A percentile compares a stretch with the other conserved stretches of the same genome.
Conservation (phyloP, 2,329 filamentous ascomycete genomes). For the Fusarium decemcellulare region DNA sequence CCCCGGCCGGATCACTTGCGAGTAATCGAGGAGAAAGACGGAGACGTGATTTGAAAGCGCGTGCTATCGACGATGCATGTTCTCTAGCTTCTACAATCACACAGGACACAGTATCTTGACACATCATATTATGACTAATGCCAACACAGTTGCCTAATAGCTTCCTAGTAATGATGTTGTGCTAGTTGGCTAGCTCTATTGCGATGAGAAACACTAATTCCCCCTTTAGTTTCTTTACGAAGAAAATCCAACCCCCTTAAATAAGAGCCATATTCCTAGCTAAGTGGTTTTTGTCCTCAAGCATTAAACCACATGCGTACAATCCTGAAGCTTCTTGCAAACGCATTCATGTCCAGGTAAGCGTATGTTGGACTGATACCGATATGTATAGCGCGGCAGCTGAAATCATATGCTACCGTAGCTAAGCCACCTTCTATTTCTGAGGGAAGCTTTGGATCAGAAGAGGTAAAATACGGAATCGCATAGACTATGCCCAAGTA, state of each 20-base stretch:
- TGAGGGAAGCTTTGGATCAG: background rate
- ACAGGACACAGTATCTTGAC: background rate
- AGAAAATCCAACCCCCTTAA: background rate
- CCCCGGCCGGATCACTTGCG: too few relatives aligned
- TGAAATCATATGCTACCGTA: slow-evolving; percentile 1
- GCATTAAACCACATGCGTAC: slow-evolving; percentile 1
- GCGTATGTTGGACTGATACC: slow-evolving; percentile 3
- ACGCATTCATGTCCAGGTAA: background rate
- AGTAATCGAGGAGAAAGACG: too few relatives aligned
- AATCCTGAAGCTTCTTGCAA: background rate
- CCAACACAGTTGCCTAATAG: background rate
- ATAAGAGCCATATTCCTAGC: background rate
- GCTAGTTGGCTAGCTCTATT: background rate
- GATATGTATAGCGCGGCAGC: slow-evolving; percentile 1
- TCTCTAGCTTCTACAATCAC: too few relatives aligned
- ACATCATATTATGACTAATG: background rate
- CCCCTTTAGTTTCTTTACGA: background rate
- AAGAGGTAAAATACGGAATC: background rate
- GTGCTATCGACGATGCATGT: too few relatives aligned
- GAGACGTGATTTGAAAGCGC: too few relatives aligned
- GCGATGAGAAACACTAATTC: background rate
- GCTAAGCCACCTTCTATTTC: background rate
- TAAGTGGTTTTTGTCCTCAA: background rate
- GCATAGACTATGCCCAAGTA: background rate
- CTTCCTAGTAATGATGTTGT: background rate